Conservation (phyloP, 2,329 filamentous ascomycete species). For the Phialocephala sp. region DNA sequence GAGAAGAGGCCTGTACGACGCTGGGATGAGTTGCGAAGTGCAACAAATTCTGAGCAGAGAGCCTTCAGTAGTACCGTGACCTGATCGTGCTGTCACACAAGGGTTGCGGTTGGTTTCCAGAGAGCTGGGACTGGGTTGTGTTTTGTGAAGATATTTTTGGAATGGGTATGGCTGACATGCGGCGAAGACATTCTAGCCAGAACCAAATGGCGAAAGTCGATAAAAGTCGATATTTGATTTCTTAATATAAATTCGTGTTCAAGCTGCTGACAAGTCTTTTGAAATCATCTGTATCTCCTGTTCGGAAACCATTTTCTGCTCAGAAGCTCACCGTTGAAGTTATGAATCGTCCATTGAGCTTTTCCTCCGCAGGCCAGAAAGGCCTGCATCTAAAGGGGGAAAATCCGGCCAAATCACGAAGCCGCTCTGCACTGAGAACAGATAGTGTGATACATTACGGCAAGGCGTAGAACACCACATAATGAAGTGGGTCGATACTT, state of each 20-base stretch:
- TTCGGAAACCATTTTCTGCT: background rate
- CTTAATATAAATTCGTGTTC: too few species aligned
- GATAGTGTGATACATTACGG: background rate
- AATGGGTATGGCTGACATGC: background rate
- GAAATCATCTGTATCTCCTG: background rate
- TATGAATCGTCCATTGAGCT: too few species aligned
- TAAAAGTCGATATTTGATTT: background rate
- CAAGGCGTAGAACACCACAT: background rate
- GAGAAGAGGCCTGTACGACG: background rate
- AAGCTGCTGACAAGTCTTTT: background rate
- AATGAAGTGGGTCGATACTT: background rate
- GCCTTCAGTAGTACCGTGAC: background rate
- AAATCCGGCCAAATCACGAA: background rate
- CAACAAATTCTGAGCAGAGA: constrained; percentile 26
- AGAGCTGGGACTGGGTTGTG: background rate
- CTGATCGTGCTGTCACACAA: background rate
- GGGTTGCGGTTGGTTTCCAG: background rate
- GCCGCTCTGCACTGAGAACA: background rate
- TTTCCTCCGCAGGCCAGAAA: background rate
- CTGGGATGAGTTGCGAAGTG: constrained; percentile 23
- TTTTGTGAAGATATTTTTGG: constrained; percentile 1
- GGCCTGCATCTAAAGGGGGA: background rate
- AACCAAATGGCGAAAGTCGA: background rate
- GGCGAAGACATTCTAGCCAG: background rate
- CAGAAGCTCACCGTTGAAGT: background rate